Evolutionary conservation across 1,284 basidiomycete species (phyloP), one percentile per base, ranked within the genome.

Genomic region (Takashimella tepidaria): DNA sequence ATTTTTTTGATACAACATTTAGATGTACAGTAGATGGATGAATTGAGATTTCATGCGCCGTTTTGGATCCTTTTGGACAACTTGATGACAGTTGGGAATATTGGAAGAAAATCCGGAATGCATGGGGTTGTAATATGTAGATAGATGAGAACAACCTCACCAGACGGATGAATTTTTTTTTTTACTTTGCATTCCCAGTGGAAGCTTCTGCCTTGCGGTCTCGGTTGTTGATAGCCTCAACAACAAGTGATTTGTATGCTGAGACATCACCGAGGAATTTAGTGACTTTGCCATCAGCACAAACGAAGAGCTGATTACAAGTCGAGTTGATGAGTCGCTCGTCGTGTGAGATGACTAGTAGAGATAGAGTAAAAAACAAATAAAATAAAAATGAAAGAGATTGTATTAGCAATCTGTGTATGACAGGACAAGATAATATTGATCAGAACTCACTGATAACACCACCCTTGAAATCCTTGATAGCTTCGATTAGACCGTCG

Each of bases 381-480:
- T 4, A 22, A 20, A 24, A 24, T 27, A 24, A 19, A 6, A 23
- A 40, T n/a, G n/a, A n/a, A n/a, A n/a, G n/a, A n/a, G n/a, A n/a
- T n/a, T n/a, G n/a, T n/a, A n/a, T n/a, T n/a, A n/a, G n/a, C n/a
- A n/a, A n/a, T n/a, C n/a, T n/a, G n/a, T n/a, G n/a, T n/a, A n/a
- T n/a, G n/a, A n/a, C n/a, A n/a, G n/a, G n/a, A n/a, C 31, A 37
- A 16, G 31, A 8, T 8, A 16, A 27, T 22, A 25, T 24, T 37
- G 23, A 49, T 23, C 58, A 61, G 62, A 23, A 61, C 65, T 63
- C 45, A 74, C 69, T 23, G 48, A 75, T 73, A 6, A 75, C 90
- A 50, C 95, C 96, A n/a, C 96, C 96, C 67, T 96, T 96, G 90
- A 91, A 98, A 16, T 78, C 79, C 62, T 84, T 83, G 61, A 98